A percentile compares a stretch with the other conserved stretches of the same genome.
phyloP scores from a whole-genome alignment of 2,329 filamentous ascomycete genomes.

The Pyrenophora seminiperda region DNA sequence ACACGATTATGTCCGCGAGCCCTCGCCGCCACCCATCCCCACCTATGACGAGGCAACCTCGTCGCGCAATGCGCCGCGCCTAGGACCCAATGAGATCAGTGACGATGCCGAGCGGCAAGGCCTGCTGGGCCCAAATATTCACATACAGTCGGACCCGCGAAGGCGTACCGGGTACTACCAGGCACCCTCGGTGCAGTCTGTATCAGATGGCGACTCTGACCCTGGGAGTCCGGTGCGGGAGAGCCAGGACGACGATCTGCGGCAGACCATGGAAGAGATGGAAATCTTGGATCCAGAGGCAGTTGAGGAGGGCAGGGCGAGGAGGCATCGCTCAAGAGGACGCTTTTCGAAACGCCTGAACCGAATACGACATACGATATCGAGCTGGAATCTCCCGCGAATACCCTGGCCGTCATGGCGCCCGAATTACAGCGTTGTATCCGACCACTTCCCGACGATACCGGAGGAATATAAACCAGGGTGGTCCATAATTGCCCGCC shows the following conservation, averaged over 20 bases:
- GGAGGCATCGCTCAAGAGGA: conserved; percentile 41
- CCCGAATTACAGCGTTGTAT: conserved; percentile 33
- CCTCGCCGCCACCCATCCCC: conserved; percentile 69
- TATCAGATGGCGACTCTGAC: conserved; percentile 62
- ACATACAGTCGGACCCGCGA: conserved; percentile 36
- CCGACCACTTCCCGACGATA: conserved; percentile 48
- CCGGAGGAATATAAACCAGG: conserved; percentile 58
- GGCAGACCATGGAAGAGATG: conserved; percentile 82
- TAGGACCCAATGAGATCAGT: conserved; percentile 64
- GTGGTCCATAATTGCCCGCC: conserved; percentile 72
- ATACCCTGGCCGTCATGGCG: conserved; percentile 39
- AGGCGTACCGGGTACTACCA: conserved; percentile 63
- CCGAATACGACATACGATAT: conserved; percentile 62
- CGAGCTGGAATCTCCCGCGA: conserved; percentile 58
- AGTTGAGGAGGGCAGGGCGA: conserved; percentile 36
- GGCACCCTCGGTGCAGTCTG: conserved; percentile 82
- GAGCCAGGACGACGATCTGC: conserved; percentile 62
- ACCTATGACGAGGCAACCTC: conserved; percentile 81
- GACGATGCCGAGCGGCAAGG: conserved; percentile 78
- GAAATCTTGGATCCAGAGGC: conserved; percentile 47
- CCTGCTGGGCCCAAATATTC: conserved; percentile 63
- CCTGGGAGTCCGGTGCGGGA: conserved; percentile 59
- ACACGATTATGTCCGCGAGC: conserved; percentile 51
- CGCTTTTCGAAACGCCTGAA: conserved; percentile 62
- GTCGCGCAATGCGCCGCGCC: conserved; percentile 57